phyloP scores from a whole-genome alignment of 2,329 filamentous ascomycete species.

The Akanthomyces muscarius region DNA sequence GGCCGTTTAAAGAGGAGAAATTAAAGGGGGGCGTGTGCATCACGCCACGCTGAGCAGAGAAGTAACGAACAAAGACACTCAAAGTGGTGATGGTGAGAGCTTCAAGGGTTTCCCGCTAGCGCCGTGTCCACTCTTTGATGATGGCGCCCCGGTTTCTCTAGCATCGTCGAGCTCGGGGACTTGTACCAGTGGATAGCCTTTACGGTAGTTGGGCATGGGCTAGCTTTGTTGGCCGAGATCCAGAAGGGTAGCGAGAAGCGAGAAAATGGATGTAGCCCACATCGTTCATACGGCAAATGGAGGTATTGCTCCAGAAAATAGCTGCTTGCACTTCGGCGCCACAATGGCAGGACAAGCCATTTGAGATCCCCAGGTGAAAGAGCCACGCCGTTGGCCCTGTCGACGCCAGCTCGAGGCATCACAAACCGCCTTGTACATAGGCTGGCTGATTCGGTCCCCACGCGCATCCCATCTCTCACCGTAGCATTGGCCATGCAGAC shows the following conservation, averaged over 20 bases:
- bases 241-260: background rate
- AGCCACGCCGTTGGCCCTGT: background rate
- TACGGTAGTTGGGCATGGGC: background rate
- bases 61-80: background rate
- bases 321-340: no score
- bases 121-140: constrained; percentile 5
- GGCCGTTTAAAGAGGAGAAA: background rate
- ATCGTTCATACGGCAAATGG: constrained; percentile 1
- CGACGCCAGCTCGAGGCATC: background rate
- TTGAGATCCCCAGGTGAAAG: background rate
- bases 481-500: background rate
- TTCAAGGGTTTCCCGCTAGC: constrained; percentile 16
- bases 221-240: background rate
- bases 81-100: constrained; percentile 7
- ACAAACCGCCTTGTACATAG: background rate
- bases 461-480: no score
- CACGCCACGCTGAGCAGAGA: background rate
- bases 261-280: background rate
- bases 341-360: no score
- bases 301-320: background rate
- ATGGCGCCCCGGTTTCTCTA: background rate
- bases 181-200: background rate
- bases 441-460: background rate
- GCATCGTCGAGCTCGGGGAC: background rate
- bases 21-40: background rate